Evolutionary conservation across 148 eudicot species (phyloP), one percentile per base, ranked within the genome.

Genomic region (Euryodendron excelsum): DNA sequence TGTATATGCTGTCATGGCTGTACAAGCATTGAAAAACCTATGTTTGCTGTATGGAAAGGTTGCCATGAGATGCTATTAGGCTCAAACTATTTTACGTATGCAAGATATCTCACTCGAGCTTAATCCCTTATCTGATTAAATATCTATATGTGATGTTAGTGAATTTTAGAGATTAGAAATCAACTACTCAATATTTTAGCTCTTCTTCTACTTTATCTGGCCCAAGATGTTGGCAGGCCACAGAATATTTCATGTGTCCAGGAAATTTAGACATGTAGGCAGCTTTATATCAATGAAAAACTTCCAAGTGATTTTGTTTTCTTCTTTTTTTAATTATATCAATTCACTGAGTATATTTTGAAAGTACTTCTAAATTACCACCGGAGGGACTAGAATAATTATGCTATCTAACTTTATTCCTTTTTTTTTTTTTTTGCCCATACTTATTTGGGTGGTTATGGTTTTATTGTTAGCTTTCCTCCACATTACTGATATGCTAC

Each of bases 11-110:
- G 23, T 77, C 64, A 33, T 15, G 17, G 72, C 21, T 61, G 31
- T 45, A 31, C 15, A 60, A 23, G 33, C 3, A 55, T 25, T 44
- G 17, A 55, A 55, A 28, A 27, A 55, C 53, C 39, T 76, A 36
- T 12, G 34, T 1, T n/a, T 20, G 48, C 4, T 27, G n/a, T n/a
- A 5, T 17, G 11, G 27, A 25, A 17, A 7, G 17, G 30, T 36
- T 41, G 5, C 41, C 21, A 31, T 31, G 52, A 74, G 65, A 23
- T 74, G 77, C 65, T 74, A 36, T 23, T 56, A 34, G 56, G 59
- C 60, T 48, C 30, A 34, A 71, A 50, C 23, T 30, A 25, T 52
- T 73, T 33, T 45, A 10, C 0, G 20, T 28, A 34, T 17, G 34
- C 37, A 3, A 25, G 30, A 45, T 41, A 23, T 39, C 11, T 28